Base-by-base conservation (phyloP, 495 filamentous ascomycete species). In the Aspergillus cavernicola region DNA sequence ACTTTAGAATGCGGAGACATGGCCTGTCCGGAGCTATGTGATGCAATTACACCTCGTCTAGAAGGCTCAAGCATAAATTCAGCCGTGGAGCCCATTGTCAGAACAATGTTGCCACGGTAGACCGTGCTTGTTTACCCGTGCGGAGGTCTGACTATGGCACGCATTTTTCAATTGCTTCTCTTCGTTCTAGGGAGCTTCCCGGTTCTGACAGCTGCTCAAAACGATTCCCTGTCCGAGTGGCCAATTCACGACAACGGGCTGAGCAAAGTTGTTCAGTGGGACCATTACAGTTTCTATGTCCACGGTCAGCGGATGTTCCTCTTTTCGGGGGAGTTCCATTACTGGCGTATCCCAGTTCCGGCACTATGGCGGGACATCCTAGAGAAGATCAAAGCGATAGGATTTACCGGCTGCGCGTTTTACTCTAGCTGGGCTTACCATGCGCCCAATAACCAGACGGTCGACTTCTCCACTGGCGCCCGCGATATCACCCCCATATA, bases 301-400 rank as follows among this genome's bases (percentile, higher is more conserved):
- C 74, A 83, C 43, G 74, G 72, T 4, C 69, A 80, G 49, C 67
- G 83, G 16, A 64, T 84, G 31, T 83, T 81, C 55, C 67, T 85
- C 43, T 83, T 80, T 66, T 76, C 80, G 9, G 82, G 79, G 16
- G 81, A 85, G 47, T 78, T 84, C 29, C 81, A 85, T 58, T 84
- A 83, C 61, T 82, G 76, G 77, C 75, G 80, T 32, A 73, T 80
- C 31, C 80, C 80, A 0, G 80, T 82, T 5, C 82, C 80, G 1
- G 76, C 72, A 13, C 64, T 85, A 7, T 85, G 82, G 81, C 64
- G 73, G 13, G 81, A 85, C 59, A 68, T 84, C 19, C 68, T 85
- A 1, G 72, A 85, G 58, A 86, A 86, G 61, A 75, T 85, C 50
- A 85, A 84, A 64, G 81, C 83, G 11, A 74, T 79, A 13, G 81